Conservation (phyloP, 2,329 filamentous ascomycete species). For the Exophiala bonariae region DNA sequence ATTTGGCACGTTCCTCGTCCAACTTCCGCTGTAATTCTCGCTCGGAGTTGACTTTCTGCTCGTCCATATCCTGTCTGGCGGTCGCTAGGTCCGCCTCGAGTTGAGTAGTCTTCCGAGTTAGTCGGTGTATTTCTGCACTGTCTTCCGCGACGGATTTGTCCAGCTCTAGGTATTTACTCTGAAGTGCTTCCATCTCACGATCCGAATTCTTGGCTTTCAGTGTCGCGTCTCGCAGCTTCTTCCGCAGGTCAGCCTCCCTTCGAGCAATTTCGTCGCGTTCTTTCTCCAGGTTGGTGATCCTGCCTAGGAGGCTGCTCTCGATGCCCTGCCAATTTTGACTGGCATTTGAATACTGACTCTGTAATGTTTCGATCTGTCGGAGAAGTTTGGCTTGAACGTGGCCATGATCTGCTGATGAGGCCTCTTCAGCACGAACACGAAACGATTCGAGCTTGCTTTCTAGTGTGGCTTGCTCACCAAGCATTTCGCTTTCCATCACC, state of each 20-base stretch:
- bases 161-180: constrained; percentile 41
- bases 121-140: constrained; percentile 57
- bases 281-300: constrained; percentile 77
- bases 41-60: constrained; percentile 61
- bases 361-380: constrained; percentile 90
- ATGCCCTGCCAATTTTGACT: constrained; percentile 98
- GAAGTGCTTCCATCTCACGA: constrained; percentile 75
- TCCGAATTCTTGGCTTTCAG: constrained; percentile 68
- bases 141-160: constrained; percentile 62
- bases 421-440: constrained; percentile 83
- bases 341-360: constrained; percentile 91
- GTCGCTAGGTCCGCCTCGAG: constrained; percentile 65
- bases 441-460: constrained; percentile 90
- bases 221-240: constrained; percentile 84
- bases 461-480: constrained; percentile 71
- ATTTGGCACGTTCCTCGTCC: constrained; percentile 65
- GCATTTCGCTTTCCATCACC: constrained; percentile 72
- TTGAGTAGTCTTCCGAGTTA: constrained; percentile 42
- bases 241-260: constrained; percentile 82
- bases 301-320: constrained; percentile 77
- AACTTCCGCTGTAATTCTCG: constrained; percentile 57
- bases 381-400: constrained; percentile 87
- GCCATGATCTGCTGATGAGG: constrained; percentile 75
- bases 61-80: constrained; percentile 55
- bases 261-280: constrained; percentile 84